These are phyloP conservation scores for Alnus glutinosa DNA, from an alignment of 306 rosid species.

Conservation along the genomic window DNA sequence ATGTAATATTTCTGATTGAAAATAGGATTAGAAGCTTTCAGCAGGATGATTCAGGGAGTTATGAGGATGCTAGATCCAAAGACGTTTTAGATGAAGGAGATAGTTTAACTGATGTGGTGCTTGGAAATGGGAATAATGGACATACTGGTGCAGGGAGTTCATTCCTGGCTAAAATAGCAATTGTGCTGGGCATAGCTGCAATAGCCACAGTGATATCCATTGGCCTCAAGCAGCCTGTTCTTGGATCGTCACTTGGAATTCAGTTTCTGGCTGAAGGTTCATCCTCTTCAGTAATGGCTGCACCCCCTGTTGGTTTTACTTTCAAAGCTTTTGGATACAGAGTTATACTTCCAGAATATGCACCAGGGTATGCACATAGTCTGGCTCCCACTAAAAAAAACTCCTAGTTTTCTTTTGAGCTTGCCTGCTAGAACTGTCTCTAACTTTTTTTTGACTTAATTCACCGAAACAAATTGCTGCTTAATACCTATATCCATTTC, in stretches of 20 bases:
- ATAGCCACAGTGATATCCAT: slow-evolving; percentile 47
- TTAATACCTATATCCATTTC: not conserved
- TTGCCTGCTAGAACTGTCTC: not conserved
- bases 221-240: slow-evolving; percentile 33
- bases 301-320: slow-evolving; percentile 44
- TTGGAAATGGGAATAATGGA: slow-evolving; percentile 19
- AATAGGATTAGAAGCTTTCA: slow-evolving; percentile 49
- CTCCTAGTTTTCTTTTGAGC: not conserved
- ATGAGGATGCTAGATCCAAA: slow-evolving; percentile 29
- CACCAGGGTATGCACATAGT: slow-evolving; percentile 50
- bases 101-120: slow-evolving; percentile 24
- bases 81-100: slow-evolving; percentile 29
- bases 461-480: not conserved
- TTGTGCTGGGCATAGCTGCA: slow-evolving; percentile 56
- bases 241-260: slow-evolving; percentile 46
- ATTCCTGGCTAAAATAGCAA: slow-evolving; percentile 47
- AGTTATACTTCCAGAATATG: slow-evolving; percentile 54
- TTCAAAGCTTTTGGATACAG: slow-evolving; percentile 52
- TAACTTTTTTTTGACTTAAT: not conserved
- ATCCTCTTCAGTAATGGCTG: slow-evolving; percentile 41
- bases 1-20: slow-evolving; percentile 2
- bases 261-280: slow-evolving; percentile 48
- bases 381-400: not conserved
- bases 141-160: slow-evolving; percentile 29
- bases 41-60: slow-evolving; percentile 36